phyloP scores from a whole-genome alignment of 495 filamentous ascomycete species.

The Collariella sp. region DNA sequence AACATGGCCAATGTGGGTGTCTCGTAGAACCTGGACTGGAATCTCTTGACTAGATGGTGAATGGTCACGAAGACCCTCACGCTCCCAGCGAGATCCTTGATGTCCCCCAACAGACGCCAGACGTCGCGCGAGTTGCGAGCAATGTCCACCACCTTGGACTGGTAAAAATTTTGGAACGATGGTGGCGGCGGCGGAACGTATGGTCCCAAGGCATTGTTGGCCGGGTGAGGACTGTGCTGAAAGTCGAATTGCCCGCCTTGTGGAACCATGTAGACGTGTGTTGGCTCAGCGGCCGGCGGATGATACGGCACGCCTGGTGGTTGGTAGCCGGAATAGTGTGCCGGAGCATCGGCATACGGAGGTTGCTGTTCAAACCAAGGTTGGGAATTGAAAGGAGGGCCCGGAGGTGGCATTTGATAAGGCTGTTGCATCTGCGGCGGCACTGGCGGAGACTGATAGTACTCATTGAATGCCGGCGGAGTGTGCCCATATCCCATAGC shows the following conservation, averaged over 20 bases:
- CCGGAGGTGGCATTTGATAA: slow-evolving; percentile 27
- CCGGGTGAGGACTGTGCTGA: slow-evolving; percentile 20
- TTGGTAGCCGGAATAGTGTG: slow-evolving; percentile 22
- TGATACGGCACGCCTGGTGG: slow-evolving; percentile 17
- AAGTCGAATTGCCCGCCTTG: slow-evolving; percentile 19
- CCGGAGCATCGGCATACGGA: slow-evolving; percentile 21
- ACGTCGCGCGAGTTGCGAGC: slow-evolving; percentile 50
- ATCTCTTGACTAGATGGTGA: slow-evolving; percentile 50
- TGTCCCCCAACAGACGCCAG: slow-evolving; percentile 50
- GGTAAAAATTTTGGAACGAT: slow-evolving; percentile 32
- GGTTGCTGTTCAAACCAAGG: slow-evolving; percentile 23
- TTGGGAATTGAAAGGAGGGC: slow-evolving; percentile 19
- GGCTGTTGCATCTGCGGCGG: slow-evolving; percentile 9
- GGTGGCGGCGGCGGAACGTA: slow-evolving; percentile 12
- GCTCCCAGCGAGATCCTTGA: slow-evolving; percentile 55
- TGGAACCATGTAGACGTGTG: slow-evolving; percentile 14
- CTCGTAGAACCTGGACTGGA: slow-evolving; percentile 44
- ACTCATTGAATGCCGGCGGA: slow-evolving; percentile 29
- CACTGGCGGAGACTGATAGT: slow-evolving; percentile 20
- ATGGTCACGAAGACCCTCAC: slow-evolving; percentile 57
- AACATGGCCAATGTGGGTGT: slow-evolving; percentile 53
- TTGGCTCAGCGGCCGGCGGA: slow-evolving; percentile 12
- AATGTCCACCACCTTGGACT: slow-evolving; percentile 49
- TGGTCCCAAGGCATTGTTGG: slow-evolving; percentile 9
- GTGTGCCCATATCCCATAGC: slow-evolving; percentile 34